These are phyloP conservation scores for Tremella mesenterica DNA, from an alignment of 768 basidiomycete genomes.

Conservation along the genomic window DNA sequence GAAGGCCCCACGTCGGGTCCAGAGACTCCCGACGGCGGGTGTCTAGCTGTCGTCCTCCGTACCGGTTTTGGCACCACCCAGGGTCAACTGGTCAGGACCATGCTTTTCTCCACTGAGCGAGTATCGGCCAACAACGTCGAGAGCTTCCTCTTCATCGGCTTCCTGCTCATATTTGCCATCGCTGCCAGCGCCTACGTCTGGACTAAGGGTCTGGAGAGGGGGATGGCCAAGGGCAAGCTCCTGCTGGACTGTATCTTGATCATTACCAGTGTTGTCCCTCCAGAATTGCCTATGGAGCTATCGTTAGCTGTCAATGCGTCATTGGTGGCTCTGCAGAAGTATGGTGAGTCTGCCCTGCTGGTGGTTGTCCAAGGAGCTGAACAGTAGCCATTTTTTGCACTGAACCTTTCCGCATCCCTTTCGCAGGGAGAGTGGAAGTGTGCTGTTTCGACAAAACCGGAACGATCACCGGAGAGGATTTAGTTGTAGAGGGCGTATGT, in stretches of 20 bases:
- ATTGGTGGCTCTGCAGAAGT: slow-evolving; percentile 85
- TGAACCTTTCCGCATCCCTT: slow-evolving; percentile 96
- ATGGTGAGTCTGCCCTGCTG: slow-evolving; percentile 52
- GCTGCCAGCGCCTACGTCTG: slow-evolving; percentile 98
- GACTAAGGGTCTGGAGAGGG: slow-evolving; percentile 86
- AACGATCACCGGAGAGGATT: slow-evolving; percentile 90
- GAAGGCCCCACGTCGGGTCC: slow-evolving; percentile 22
- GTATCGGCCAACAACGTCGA: slow-evolving; percentile 94
- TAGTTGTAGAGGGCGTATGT: slow-evolving; percentile 86
- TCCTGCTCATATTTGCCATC: slow-evolving; percentile 92
- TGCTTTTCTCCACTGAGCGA: slow-evolving; percentile 97
- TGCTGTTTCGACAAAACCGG: slow-evolving; percentile 99
- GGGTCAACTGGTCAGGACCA: slow-evolving; percentile 92
- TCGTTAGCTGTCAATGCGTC: slow-evolving; percentile 92
- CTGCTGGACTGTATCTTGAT: slow-evolving; percentile 92
- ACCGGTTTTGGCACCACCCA: slow-evolving; percentile 98
- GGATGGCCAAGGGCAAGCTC: slow-evolving; percentile 88
- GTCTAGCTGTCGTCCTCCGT: slow-evolving; percentile 81
- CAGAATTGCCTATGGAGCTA: slow-evolving; percentile 96
- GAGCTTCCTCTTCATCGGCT: slow-evolving; percentile 94
- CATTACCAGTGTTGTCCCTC: slow-evolving; percentile 94
- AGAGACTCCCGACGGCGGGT: slow-evolving; percentile 73
- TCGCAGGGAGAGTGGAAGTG: slow-evolving; percentile 88
- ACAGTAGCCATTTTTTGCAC: slow-evolving; percentile 89
- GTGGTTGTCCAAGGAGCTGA: background rate